These are phyloP conservation scores for Linnemannia zychae DNA, from an alignment of 192 early-diverging fungal species.

Conservation along the genomic window DNA sequence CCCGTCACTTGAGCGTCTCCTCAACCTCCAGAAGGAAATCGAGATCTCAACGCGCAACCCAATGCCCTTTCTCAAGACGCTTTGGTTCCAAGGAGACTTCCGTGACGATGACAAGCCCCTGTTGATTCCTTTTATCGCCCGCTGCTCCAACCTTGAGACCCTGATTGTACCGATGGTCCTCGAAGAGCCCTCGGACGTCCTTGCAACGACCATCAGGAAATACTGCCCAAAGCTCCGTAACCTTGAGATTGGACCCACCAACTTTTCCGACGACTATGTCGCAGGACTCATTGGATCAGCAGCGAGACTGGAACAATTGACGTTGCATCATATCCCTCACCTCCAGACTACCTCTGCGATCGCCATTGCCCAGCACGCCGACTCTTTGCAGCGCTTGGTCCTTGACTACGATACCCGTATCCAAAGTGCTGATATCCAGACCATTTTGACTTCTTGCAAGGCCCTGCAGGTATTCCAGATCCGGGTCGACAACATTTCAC, in stretches of 20 bases:
- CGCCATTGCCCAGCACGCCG: background rate
- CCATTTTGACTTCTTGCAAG: background rate
- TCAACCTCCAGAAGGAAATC: background rate
- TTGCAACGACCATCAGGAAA: slow-evolving; percentile 2
- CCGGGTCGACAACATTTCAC: background rate
- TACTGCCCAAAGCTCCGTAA: slow-evolving; percentile 4
- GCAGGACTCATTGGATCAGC: background rate
- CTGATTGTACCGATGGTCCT: background rate
- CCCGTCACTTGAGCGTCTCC: background rate
- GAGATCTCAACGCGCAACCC: background rate
- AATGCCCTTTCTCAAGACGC: background rate
- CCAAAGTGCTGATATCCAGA: background rate
- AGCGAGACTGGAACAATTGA: background rate
- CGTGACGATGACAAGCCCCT: background rate
- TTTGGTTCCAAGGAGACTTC: background rate
- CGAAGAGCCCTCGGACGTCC: background rate
- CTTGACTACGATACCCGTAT: background rate
- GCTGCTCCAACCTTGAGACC: slow-evolving; percentile 5
- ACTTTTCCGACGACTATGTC: background rate
- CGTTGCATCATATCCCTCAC: background rate
- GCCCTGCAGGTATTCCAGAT: slow-evolving; percentile 2
- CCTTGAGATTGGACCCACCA: background rate
- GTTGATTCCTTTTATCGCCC: background rate
- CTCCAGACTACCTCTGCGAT: background rate
- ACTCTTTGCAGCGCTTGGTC: background rate